Base-by-base conservation (phyloP, 768 basidiomycete species). In the Lactarius sanguifluus region DNA sequence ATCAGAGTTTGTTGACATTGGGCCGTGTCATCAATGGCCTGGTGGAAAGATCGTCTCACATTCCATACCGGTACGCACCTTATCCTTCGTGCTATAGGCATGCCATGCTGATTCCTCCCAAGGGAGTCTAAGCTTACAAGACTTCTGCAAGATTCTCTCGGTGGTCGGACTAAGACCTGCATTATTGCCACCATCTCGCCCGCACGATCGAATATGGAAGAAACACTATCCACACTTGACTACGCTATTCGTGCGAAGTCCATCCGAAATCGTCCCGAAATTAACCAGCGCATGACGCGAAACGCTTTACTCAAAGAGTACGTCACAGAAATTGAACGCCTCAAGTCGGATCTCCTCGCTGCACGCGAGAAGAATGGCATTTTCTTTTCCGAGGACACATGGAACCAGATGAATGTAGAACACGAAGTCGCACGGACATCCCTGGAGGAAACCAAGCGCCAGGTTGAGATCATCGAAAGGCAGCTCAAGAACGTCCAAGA, bases 41-140 rank as follows among this genome's bases (percentile, higher is more conserved):
- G 54, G 97, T 98, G 61, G 96, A 98, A 72, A 90, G 86, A 71
- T 88, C 92, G 0, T 82, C 87, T 36, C 97, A 98, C 74, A 90
- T 98, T 55, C 97, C 97, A 8, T 99, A 98, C 75, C 86, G 95
- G 92, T 92, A 69, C 64, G 82, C 73, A 52, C 6, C 18, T 61
- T 64, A 57, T 41, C 58, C 67, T 38, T 66, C 32, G 20, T 52
- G 10, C 43, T n/a, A 57, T 16, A 52, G 4, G 30, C 10, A 32
- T n/a, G 25, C 25, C 20, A 18, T 56, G 5, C 40, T 64, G 47
- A 28, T 60, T 36, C 9, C 43, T 4, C 57, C 38, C 0, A 72
- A 92, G 94, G 32, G 97, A 99, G 77, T 98, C 96, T 3, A 98
- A 98, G 75, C 89, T 99, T 61, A 99, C 97, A 16, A 92, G 97